Conservation (phyloP, 1,139 yeast genomes). For the Kodamaea derodonti region DNA sequence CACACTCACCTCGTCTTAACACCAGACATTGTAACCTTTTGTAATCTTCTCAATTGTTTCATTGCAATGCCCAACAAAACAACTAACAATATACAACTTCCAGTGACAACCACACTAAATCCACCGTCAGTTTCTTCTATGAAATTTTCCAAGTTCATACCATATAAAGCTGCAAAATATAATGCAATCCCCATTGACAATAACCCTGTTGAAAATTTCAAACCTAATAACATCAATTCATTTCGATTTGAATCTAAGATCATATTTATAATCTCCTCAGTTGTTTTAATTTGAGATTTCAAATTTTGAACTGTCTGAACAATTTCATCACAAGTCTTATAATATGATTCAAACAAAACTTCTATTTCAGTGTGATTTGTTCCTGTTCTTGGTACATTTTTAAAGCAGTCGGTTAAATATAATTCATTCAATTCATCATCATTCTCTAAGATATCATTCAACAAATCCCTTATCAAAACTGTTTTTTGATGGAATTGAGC, state of each 20-base stretch:
- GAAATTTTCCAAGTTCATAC: conserved; percentile 40
- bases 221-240: conserved; percentile 44
- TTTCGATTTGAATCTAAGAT: conserved; percentile 46
- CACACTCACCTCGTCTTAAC: conserved; percentile 16
- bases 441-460: conserved; percentile 37
- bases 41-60: conserved; percentile 29
- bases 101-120: conserved; percentile 30
- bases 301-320: conserved; percentile 43
- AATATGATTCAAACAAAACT: conserved; percentile 41
- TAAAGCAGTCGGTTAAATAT: conserved; percentile 30
- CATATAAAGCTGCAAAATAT: conserved; percentile 41
- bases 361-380: conserved; percentile 43
- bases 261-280: conserved; percentile 45
- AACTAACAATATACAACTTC: conserved; percentile 25
- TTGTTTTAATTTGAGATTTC: conserved; percentile 40
- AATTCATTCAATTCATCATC: conserved; percentile 42
- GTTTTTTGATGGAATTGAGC: conserved; percentile 45
- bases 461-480: conserved; percentile 34
- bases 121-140: conserved; percentile 35
- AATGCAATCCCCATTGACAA: conserved; percentile 38
- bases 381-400: conserved; percentile 23
- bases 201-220: conserved; percentile 40
- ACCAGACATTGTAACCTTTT: conserved; percentile 44
- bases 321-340: conserved; percentile 42
- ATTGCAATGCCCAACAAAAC: conserved; percentile 26